These are phyloP conservation scores for Chaetomium tenue DNA, from an alignment of 495 filamentous ascomycete genomes.

Conservation along the genomic window DNA sequence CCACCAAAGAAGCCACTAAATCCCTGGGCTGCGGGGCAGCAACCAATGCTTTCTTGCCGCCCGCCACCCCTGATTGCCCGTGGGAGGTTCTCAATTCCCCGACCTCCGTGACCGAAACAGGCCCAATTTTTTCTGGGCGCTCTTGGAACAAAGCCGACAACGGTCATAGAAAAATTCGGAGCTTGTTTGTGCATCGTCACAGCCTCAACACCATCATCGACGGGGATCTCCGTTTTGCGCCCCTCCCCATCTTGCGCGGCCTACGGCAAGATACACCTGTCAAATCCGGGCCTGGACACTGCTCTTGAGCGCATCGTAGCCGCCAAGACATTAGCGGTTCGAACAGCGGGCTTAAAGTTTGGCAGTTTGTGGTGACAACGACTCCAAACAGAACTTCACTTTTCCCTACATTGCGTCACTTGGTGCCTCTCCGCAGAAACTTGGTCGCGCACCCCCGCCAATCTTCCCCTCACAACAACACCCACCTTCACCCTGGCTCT, in stretches of 20 bases:
- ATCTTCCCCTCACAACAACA: slow-evolving; percentile 13
- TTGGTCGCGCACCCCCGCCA: not conserved
- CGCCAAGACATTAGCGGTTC: slow-evolving; percentile 10
- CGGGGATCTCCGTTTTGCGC: not conserved
- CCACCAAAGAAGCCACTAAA: slow-evolving; percentile 4
- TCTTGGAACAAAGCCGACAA: slow-evolving; percentile 20
- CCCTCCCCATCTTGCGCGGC: not conserved
- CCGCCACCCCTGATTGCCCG: slow-evolving; percentile 17
- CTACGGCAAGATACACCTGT: slow-evolving; percentile 10
- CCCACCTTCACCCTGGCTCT: slow-evolving; percentile 53
- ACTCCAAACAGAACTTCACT: slow-evolving; percentile 5
- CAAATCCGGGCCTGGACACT: not conserved
- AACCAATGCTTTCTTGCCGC: slow-evolving; percentile 12
- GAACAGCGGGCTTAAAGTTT: not conserved
- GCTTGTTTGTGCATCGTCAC: slow-evolving; percentile 4
- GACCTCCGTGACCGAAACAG: slow-evolving; percentile 18
- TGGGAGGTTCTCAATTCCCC: slow-evolving; percentile 16
- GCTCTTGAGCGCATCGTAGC: not conserved
- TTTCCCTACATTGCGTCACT: slow-evolving; percentile 25
- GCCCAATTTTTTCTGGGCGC: slow-evolving; percentile 25
- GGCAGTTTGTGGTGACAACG: slow-evolving; percentile 7
- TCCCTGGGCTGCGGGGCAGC: slow-evolving; percentile 3
- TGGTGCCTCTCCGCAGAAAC: slow-evolving; percentile 18
- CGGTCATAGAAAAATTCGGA: slow-evolving; percentile 23
- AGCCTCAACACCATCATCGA: slow-evolving; percentile 9